Percentiles rank a stretch among this genome's conserved stretches.
phyloP scores from a whole-genome alignment of 257 asterid species.

The Gardenia jasminoides region DNA sequence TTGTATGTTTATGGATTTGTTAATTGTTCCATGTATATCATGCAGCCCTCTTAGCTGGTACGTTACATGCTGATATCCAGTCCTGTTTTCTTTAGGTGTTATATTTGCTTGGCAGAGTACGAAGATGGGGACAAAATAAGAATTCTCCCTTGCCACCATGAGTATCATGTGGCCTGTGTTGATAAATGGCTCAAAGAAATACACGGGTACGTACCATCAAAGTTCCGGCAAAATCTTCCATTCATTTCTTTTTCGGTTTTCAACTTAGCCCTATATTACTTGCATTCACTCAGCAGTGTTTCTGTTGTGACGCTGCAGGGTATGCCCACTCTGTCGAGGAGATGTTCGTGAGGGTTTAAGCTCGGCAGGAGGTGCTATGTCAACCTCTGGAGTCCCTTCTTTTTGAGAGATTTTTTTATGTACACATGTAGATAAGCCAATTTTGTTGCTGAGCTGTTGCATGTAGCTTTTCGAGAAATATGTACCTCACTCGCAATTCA shows the following conservation, averaged over 20 bases:
- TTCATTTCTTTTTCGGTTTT: conserved; percentile 7
- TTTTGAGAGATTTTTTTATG: conserved; percentile 15
- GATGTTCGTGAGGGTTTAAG: conserved; percentile 64
- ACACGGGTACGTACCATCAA: conserved; percentile 74
- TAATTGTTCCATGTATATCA: background rate
- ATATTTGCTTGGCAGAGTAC: conserved; percentile 83
- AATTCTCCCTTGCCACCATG: conserved; percentile 83
- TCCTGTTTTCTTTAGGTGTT: conserved; percentile 56
- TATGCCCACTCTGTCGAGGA: conserved; percentile 93
- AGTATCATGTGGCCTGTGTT: conserved; percentile 70
- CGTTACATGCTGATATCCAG: conserved; percentile 7
- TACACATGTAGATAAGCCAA: conserved; percentile 21
- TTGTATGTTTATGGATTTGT: background rate
- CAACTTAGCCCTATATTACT: background rate
- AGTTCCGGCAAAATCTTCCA: background rate
- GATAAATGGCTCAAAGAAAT: conserved; percentile 97
- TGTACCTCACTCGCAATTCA: conserved; percentile 12
- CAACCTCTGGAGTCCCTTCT: conserved; percentile 30
- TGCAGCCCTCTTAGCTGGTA: background rate
- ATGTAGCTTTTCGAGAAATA: conserved; percentile 6
- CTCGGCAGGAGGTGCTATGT: conserved; percentile 34
- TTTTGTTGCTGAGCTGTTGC: conserved; percentile 3
- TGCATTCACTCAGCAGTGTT: background rate
- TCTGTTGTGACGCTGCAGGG: conserved; percentile 45
- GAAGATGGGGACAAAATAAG: conserved; percentile 85